Base-by-base conservation (phyloP, 768 basidiomycete species). In the Kwoniella heveanensis region DNA sequence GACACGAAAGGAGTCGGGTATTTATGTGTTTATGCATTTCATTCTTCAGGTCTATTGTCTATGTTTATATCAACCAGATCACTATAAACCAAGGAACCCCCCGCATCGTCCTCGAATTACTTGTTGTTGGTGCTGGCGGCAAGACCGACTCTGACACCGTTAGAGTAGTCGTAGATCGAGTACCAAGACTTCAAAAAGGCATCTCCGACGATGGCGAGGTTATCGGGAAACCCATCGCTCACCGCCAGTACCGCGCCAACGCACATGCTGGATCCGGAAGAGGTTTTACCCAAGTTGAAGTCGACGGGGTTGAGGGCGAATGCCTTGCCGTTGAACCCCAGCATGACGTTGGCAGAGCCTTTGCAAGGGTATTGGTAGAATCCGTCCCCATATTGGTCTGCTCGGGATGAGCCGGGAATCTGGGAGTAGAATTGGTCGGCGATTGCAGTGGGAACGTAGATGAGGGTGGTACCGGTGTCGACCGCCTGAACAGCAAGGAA, bases 151-250 rank as follows among this genome's bases (percentile, higher is more conserved):
- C 86, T 81, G 4, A 76, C 83, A 0, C 80, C 82, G 30, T 85
- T 81, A 4, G 84, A 81, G 63, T 87, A 86, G 75, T 88, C 88
- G 69, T 83, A 88, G 25, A 84, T 81, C 5, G 85, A 81, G 71
- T 88, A 86, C 84, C 86, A 89, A 10, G 85, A 87, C 80, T 88
- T 89, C 50, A 88, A 72, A 70, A 89, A 88, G 68, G 83, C 84
- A 73, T 84, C 87, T 0, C 86, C 88, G 57, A 88, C 82, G 76
- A 89, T 85, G 15, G 85, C 84, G 25, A 89, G 79, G 72, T 85
- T 80, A 32, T 80, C 58, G 17, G 86, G 83, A 71, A 87, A 83
- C 15, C 81, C 80, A 62, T 80, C 74, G 9, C 79, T 83, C 1
- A 85, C 71, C 0, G 83, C 82, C 26, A 87, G 67, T 29, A 89